Evolutionary conservation across 306 rosid genomes (phyloP), one percentile per base, ranked within the genome.

Genomic region (Acmispon strigosus): DNA sequence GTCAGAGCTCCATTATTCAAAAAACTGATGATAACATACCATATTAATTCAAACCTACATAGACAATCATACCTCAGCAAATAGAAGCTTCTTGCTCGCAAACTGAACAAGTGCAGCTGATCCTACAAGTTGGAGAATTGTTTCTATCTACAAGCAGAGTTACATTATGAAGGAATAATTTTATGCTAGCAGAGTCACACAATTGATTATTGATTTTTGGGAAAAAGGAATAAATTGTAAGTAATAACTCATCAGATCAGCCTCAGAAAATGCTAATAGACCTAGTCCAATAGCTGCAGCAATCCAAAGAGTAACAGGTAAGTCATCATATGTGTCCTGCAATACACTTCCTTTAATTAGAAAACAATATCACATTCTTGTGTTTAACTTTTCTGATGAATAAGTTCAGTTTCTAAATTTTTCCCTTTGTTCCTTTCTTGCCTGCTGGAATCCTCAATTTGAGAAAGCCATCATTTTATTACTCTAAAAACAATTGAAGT

Each of bases 61-160:
- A n/a, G n/a, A n/a, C 68, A 67, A 34, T 17, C 55, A 17, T 42
- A 87, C 99, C 92, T 87, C 96, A 0, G 99, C 97, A 74, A 82
- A 95, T 27, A 95, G 87, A 66, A 95, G 83, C 79, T 89, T 95
- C 81, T 78, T 95, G 88, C 90, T 82, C 67, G 74, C 91, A 62
- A 89, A 82, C 86, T 95, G 99, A 81, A 91, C 43, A 63, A 91
- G 17, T 72, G 97, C 99, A 73, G 89, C 97, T 10, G 99, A 84
- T 44, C 99, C 99, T 49, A 95, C 27, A 66, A 91, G 34, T 81
- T 91, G 91, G 80, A 95, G 99, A 65, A 95, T 81, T 59, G 96
- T 86, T 81, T 95, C 99, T 50, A 95, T 8, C 99, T 95, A 68
- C 34, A 71, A 67, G 69, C n/a, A 60, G 24, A 61, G 56, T 18